Evolutionary conservation across 768 basidiomycete genomes (phyloP).

Genomic region (Mycena maculata): DNA sequence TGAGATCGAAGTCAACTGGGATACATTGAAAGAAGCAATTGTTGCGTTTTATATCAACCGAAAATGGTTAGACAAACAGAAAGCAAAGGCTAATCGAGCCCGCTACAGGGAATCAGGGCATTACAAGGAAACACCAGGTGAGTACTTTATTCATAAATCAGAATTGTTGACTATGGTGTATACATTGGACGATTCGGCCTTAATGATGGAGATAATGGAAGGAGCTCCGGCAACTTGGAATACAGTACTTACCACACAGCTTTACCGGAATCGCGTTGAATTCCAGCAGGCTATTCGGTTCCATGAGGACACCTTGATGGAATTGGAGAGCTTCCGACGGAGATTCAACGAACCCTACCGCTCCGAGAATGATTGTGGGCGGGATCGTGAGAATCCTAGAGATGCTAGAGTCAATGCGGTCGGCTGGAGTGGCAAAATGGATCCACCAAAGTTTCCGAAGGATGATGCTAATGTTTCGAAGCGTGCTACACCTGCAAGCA

Average conservation of each 20-base stretch:
- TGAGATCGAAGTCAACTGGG: slow-evolving; percentile 42
- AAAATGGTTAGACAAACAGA: slow-evolving; percentile 43
- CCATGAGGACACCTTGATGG: slow-evolving; percentile 11
- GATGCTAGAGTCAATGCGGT: background rate
- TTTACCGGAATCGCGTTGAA: background rate
- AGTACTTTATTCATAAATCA: slow-evolving; percentile 48
- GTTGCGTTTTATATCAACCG: slow-evolving; percentile 47
- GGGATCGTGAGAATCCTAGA: background rate
- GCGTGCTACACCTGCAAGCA: background rate
- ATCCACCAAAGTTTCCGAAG: background rate
- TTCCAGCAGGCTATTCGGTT: slow-evolving; percentile 16
- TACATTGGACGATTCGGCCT: slow-evolving; percentile 37
- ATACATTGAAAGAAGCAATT: slow-evolving; percentile 40
- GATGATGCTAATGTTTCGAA: background rate
- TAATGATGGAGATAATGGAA: slow-evolving; percentile 50
- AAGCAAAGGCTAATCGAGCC: slow-evolving; percentile 40
- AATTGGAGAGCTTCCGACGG: background rate
- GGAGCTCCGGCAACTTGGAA: slow-evolving; percentile 46
- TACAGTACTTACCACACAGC: slow-evolving; percentile 26
- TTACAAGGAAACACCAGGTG: slow-evolving; percentile 43
- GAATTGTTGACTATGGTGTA: slow-evolving; percentile 33
- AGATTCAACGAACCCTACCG: background rate
- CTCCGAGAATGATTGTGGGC: background rate
- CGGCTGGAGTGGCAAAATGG: background rate
- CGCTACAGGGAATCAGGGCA: slow-evolving; percentile 42